Percentiles rank a stretch among this genome's conserved stretches.
phyloP scores from a whole-genome alignment of 257 asterid genomes.

The Scutellaria barbata region DNA sequence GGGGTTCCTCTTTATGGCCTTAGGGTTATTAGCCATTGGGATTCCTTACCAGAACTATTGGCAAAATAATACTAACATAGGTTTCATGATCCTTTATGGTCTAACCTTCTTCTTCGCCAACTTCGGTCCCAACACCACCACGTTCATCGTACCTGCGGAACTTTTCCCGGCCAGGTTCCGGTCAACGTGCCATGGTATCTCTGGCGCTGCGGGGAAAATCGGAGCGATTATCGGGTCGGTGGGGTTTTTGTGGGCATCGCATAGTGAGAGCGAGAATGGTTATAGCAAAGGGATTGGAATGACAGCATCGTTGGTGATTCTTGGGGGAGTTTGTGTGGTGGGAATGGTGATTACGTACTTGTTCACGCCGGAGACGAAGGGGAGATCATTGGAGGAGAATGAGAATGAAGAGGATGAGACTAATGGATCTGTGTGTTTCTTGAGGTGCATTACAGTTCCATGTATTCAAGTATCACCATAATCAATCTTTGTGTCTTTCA shows the following conservation, averaged over 20 bases:
- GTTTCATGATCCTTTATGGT: slow-evolving; percentile 53
- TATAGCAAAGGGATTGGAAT: slow-evolving; percentile 39
- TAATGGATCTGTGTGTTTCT: slow-evolving; percentile 21
- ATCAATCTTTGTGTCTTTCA: too few species aligned
- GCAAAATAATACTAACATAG: slow-evolving; percentile 29
- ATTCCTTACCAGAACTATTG: slow-evolving; percentile 45
- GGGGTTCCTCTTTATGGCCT: slow-evolving; percentile 62
- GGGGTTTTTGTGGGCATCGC: slow-evolving; percentile 55
- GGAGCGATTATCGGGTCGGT: slow-evolving; percentile 57
- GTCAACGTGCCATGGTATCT: slow-evolving; percentile 57
- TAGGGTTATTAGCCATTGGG: slow-evolving; percentile 48
- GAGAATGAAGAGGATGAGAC: slow-evolving; percentile 40
- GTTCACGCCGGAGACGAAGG: slow-evolving; percentile 54
- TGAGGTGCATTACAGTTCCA: not conserved
- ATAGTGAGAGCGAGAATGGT: slow-evolving; percentile 14
- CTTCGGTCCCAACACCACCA: slow-evolving; percentile 68
- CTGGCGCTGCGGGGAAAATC: slow-evolving; percentile 54
- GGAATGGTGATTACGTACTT: slow-evolving; percentile 47
- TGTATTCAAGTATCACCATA: too few species aligned
- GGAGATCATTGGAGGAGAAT: slow-evolving; percentile 61
- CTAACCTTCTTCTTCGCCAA: slow-evolving; percentile 58
- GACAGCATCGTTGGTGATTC: slow-evolving; percentile 45
- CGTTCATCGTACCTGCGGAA: slow-evolving; percentile 62
- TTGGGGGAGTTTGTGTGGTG: slow-evolving; percentile 49
- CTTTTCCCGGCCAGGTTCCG: slow-evolving; percentile 68